A percentile compares a stretch with the other conserved stretches of the same genome.
phyloP scores from a whole-genome alignment of 495 filamentous ascomycete species.

The Penicillium verhagenii region DNA sequence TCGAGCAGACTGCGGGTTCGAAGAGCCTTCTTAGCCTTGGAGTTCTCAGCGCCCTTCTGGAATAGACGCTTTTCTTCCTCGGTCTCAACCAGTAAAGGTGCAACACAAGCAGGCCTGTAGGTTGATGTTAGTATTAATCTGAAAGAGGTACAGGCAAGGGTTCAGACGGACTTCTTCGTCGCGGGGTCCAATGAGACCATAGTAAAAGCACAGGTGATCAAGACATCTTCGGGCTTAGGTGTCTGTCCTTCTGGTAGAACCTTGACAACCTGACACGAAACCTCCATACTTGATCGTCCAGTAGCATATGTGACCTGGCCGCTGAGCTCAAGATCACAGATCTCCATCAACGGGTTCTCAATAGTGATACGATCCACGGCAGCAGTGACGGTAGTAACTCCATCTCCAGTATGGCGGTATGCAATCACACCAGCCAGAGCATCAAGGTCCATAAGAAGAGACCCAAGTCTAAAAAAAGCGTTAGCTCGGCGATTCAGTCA shows the following conservation, averaged over 20 bases:
- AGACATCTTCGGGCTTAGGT: slow-evolving; percentile 63
- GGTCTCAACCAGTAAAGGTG: slow-evolving; percentile 62
- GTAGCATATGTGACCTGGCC: slow-evolving; percentile 81
- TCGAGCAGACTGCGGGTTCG: slow-evolving; percentile 63
- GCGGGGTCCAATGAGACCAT: slow-evolving; percentile 77
- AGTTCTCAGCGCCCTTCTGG: slow-evolving; percentile 68
- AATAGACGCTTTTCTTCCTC: slow-evolving; percentile 71
- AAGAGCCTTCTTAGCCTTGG: slow-evolving; percentile 67
- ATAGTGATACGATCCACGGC: slow-evolving; percentile 79
- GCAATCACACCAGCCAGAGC: slow-evolving; percentile 77
- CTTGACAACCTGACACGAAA: slow-evolving; percentile 73
- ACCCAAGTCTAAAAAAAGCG: slow-evolving; percentile 54
- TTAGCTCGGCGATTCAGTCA: slow-evolving; percentile 2
- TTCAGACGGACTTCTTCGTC: slow-evolving; percentile 62
- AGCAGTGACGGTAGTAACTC: slow-evolving; percentile 76
- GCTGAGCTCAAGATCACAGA: slow-evolving; percentile 77
- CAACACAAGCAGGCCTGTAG: slow-evolving; percentile 51
- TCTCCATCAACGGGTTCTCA: slow-evolving; percentile 68
- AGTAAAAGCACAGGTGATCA: slow-evolving; percentile 80
- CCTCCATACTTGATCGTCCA: slow-evolving; percentile 76
- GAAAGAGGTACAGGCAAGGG: slow-evolving; percentile 3
- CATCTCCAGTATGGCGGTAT: slow-evolving; percentile 78
- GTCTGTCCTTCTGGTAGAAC: slow-evolving; percentile 55
- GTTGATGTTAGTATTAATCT: slow-evolving; percentile 8
- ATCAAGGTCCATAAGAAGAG: slow-evolving; percentile 79